Conservation (phyloP, 2,329 filamentous ascomycete genomes). For the Daldinia eschscholtzii region DNA sequence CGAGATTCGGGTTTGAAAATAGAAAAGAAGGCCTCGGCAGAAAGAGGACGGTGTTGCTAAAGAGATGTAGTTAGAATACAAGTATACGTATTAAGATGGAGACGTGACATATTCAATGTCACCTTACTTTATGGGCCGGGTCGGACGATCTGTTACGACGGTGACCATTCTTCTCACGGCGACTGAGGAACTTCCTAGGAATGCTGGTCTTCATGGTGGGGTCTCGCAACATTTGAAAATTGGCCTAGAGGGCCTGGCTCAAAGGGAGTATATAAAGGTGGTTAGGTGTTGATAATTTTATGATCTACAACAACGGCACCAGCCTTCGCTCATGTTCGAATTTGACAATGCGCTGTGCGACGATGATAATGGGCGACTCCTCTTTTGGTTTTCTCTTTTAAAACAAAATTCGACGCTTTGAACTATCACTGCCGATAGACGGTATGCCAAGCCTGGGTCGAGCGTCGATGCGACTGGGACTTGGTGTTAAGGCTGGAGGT, state of each 20-base stretch:
- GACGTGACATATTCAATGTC: slow-evolving; percentile 25
- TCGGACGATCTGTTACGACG: slow-evolving; percentile 69
- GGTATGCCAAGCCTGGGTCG: slow-evolving; percentile 10
- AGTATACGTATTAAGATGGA: slow-evolving; percentile 5
- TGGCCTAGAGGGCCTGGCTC: slow-evolving; percentile 24
- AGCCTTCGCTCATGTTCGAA: slow-evolving; percentile 35
- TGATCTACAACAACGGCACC: slow-evolving; percentile 29
- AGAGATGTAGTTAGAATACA: slow-evolving; percentile 27
- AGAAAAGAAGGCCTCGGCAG: slow-evolving; percentile 70
- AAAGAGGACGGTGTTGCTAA: slow-evolving; percentile 63
- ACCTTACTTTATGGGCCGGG: slow-evolving; percentile 64
- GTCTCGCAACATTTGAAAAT: slow-evolving; percentile 35
- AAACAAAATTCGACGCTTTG: slow-evolving; percentile 15
- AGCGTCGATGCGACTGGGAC: slow-evolving; percentile 15
- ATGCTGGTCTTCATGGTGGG: slow-evolving; percentile 65
- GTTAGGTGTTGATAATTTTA: slow-evolving; percentile 31
- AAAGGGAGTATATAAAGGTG: slow-evolving; percentile 18
- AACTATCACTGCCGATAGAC: slow-evolving; percentile 7
- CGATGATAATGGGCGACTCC: neutral
- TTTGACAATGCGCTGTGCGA: slow-evolving; percentile 14
- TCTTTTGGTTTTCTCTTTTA: slow-evolving; percentile 13
- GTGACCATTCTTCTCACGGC: slow-evolving; percentile 74
- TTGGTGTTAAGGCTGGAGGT: slow-evolving; percentile 38
- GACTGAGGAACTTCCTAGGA: slow-evolving; percentile 76
- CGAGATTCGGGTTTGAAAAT: slow-evolving; percentile 74